Percentiles rank a stretch among this genome's conserved stretches.
These are phyloP conservation scores for Fusarium haematococcum DNA, from an alignment of 2,329 filamentous ascomycete genomes.

Conservation along the genomic window DNA sequence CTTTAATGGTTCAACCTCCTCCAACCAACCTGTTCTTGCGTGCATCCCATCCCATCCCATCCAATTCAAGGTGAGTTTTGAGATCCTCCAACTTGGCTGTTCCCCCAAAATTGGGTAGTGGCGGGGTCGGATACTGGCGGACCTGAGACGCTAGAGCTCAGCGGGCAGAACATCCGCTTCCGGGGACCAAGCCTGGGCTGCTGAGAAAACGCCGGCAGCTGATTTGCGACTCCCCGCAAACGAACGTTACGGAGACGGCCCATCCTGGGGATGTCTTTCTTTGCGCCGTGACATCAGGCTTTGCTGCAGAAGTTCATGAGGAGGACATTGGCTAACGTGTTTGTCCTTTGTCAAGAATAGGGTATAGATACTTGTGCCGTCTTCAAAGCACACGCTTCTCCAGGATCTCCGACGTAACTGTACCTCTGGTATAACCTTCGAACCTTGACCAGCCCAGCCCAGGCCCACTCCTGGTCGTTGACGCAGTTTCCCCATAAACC, in stretches of 20 bases:
- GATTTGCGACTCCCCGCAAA: conserved; percentile 40
- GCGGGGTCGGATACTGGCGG: conserved; percentile 35
- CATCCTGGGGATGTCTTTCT: background rate
- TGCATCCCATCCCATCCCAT: background rate
- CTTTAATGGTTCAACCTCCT: background rate
- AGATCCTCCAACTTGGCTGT: conserved; percentile 2
- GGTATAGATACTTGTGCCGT: background rate
- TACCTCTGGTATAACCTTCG: conserved; percentile 12
- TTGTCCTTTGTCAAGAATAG: background rate
- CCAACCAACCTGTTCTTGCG: background rate
- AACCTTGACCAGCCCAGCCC: background rate
- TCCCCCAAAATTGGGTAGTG: conserved; percentile 23
- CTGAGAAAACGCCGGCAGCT: conserved; percentile 45
- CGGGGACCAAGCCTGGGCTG: conserved; percentile 35
- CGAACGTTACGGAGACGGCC: background rate
- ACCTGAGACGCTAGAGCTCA: conserved; percentile 29
- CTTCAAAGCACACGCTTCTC: background rate
- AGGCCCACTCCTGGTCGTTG: conserved; percentile 11
- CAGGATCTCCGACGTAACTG: background rate
- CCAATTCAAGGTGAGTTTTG: background rate
- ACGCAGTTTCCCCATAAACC: conserved; percentile 14
- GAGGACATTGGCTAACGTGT: background rate
- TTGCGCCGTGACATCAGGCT: conserved; percentile 8
- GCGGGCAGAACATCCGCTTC: conserved; percentile 35
- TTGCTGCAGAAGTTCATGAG: background rate